Percentiles rank a stretch among this genome's conserved stretches.
Conservation (phyloP, 2,329 filamentous ascomycete genomes). For the Achaetomium macrosporum region DNA sequence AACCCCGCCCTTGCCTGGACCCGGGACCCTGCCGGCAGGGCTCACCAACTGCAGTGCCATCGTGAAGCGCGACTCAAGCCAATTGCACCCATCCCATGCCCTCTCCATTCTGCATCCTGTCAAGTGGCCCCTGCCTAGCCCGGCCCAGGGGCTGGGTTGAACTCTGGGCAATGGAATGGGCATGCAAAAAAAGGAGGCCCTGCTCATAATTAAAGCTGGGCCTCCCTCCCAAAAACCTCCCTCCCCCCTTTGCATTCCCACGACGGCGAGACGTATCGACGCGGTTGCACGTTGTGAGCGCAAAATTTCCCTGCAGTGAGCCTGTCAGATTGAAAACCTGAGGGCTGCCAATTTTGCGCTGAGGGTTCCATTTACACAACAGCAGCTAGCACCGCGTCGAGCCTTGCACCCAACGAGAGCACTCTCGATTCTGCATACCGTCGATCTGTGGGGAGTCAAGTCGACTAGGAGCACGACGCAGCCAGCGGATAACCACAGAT, state of each 20-base stretch:
- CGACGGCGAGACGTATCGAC: background rate
- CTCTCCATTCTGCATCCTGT: background rate
- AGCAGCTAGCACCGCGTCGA: background rate
- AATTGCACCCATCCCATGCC: conserved; percentile 4
- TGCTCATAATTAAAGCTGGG: conserved; percentile 2
- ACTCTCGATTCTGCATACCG: background rate
- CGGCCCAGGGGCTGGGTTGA: conserved; percentile 12
- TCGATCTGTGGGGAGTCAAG: background rate
- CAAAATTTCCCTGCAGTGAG: background rate
- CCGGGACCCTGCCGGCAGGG: background rate
- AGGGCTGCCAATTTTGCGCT: background rate
- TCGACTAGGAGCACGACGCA: background rate
- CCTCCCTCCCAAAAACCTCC: background rate
- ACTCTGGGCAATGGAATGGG: conserved; percentile 1
- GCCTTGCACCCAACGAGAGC: background rate
- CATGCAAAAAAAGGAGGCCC: conserved; percentile 13
- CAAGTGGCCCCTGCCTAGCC: conserved; percentile 1
- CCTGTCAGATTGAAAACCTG: background rate
- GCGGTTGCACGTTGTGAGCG: conserved; percentile 1
- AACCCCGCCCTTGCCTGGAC: conserved; percentile 7
- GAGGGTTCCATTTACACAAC: background rate
- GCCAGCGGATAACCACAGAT: background rate
- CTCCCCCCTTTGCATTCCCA: conserved; percentile 1
- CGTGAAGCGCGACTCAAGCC: background rate
- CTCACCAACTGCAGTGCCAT: background rate